Conservation (phyloP, 2,329 filamentous ascomycete genomes). For the Ascochyta fabae region DNA sequence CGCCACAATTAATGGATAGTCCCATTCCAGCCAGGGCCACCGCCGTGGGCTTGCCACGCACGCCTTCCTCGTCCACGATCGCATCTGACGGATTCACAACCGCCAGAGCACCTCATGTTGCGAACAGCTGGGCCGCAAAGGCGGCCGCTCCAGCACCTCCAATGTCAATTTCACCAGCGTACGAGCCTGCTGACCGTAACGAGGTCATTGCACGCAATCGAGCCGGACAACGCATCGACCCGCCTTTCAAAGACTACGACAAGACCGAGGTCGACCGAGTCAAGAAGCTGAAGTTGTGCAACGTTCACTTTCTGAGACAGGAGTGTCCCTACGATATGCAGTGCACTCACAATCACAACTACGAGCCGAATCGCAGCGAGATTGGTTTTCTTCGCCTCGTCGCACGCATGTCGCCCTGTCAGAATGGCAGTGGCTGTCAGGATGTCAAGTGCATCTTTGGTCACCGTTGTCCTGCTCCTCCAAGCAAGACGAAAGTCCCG, state of each 20-base stretch:
- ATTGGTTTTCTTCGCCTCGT: conserved; percentile 62
- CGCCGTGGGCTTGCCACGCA: conserved; percentile 26
- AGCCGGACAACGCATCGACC: conserved; percentile 65
- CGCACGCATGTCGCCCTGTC: conserved; percentile 68
- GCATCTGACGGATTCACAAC: conserved; percentile 28
- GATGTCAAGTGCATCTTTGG: conserved; percentile 69
- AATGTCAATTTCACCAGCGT: conserved; percentile 21
- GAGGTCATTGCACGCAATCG: conserved; percentile 62
- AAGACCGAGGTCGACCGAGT: conserved; percentile 64
- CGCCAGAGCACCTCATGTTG: conserved; percentile 14
- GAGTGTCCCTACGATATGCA: conserved; percentile 62
- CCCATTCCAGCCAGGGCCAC: conserved; percentile 19
- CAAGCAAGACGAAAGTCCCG: conserved; percentile 47
- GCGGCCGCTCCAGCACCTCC: conserved; percentile 46
- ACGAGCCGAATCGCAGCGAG: conserved; percentile 61
- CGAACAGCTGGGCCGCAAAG: conserved; percentile 43
- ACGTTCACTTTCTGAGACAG: conserved; percentile 64
- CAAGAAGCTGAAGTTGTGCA: conserved; percentile 69
- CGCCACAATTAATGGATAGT: conserved; percentile 25
- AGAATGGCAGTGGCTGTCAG: conserved; percentile 63
- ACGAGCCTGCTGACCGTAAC: conserved; percentile 36
- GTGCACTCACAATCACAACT: conserved; percentile 64
- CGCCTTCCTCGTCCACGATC: conserved; percentile 39
- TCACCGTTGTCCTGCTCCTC: conserved; percentile 64
- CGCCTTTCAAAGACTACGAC: conserved; percentile 57